A percentile compares a stretch with the other conserved stretches of the same genome.
Conservation (phyloP, 2,329 filamentous ascomycete genomes). For the Ceratocystis cubensis region DNA sequence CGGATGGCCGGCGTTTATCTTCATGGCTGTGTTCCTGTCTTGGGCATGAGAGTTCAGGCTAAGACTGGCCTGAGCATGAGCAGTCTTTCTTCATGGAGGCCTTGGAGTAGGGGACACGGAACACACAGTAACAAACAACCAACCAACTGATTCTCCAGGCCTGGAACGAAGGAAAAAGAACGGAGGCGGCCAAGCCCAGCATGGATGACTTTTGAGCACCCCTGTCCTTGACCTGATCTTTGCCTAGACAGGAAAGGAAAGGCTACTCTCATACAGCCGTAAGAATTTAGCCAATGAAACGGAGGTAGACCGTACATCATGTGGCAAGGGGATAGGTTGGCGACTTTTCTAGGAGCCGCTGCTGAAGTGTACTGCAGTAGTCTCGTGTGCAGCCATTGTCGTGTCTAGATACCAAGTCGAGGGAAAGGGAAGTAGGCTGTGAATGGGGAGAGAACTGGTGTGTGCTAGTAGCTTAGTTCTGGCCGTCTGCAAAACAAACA, state of each 20-base stretch:
- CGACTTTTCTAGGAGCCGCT: too few species aligned
- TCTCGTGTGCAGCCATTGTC: too few species aligned
- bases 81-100: too few species aligned
- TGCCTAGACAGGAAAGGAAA: not conserved
- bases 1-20: not conserved
- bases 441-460: not conserved
- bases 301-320: not conserved
- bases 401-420: not conserved
- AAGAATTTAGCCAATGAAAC: not conserved
- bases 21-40: not conserved
- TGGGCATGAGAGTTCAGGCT: too few species aligned
- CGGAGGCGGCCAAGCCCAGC: too few species aligned
- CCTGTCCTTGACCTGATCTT: not conserved
- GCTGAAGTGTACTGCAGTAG: too few species aligned
- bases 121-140: too few species aligned
- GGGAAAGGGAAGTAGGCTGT: not conserved
- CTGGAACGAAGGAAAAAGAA: not conserved
- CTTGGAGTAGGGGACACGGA: too few species aligned
- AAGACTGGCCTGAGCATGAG: too few species aligned
- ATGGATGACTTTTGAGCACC: not conserved
- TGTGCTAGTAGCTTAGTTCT: not conserved
- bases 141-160: too few species aligned
- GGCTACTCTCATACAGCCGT: not conserved
- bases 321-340: too few species aligned
- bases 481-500: not conserved